Conservation (phyloP, 164 flowering plant genomes). For the Magnolia kwangsiensis region DNA sequence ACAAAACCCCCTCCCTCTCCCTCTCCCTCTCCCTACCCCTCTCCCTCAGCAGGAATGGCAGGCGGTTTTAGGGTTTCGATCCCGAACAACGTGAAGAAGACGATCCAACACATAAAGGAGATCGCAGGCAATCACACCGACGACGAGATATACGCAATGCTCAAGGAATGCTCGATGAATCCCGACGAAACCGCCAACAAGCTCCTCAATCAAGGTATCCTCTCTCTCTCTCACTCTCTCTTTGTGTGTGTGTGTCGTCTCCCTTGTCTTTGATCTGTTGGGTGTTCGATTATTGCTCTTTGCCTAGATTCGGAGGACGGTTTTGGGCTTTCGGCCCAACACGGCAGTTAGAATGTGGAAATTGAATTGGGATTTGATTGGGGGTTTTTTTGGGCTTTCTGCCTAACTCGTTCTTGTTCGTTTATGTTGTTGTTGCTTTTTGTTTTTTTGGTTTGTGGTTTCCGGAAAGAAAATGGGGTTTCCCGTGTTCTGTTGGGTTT, state of each 20-base stretch:
- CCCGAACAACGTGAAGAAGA: conserved; percentile 45
- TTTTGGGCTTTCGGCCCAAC: background rate
- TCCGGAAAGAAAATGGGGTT: too few relatives aligned
- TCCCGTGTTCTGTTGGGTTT: too few relatives aligned
- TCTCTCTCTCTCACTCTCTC: background rate
- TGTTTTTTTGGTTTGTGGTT: too few relatives aligned
- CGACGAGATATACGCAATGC: conserved; percentile 87
- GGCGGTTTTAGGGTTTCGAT: conserved; percentile 64
- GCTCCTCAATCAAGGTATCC: conserved; percentile 65
- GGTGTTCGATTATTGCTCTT: background rate
- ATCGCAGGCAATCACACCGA: conserved; percentile 65
- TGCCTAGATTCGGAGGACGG: background rate
- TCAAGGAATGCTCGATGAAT: conserved; percentile 81
- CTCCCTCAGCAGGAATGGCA: conserved; percentile 43
- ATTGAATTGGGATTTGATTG: background rate
- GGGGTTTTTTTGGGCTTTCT: too few relatives aligned
- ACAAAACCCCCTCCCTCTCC: conserved; percentile 8
- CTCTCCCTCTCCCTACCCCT: background rate
- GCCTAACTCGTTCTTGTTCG: too few relatives aligned
- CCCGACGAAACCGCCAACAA: conserved; percentile 80
- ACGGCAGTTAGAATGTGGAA: background rate
- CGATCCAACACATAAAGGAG: conserved; percentile 79
- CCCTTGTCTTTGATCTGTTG: background rate
- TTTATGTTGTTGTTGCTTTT: too few relatives aligned
- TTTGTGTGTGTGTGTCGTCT: too few relatives aligned